These are phyloP conservation scores for Dictyostelium firmibasis DNA, from an alignment of 78 protist species.

Conservation along the genomic window DNA sequence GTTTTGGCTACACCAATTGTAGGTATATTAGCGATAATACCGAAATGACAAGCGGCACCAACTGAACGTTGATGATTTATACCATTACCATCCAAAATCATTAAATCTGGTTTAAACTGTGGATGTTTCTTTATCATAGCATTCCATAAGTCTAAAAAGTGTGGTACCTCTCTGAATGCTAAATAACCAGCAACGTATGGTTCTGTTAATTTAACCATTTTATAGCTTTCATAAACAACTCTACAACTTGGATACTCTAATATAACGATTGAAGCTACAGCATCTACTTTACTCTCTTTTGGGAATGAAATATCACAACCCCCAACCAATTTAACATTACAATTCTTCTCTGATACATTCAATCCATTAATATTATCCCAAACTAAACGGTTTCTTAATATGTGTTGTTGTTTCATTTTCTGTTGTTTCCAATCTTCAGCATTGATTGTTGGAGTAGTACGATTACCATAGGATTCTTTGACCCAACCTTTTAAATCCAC, in stretches of 20 bases:
- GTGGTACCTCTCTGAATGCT: constrained; percentile 91
- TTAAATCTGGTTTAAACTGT: constrained; percentile 77
- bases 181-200: constrained; percentile 90
- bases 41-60: constrained; percentile 87
- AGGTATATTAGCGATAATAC: constrained; percentile 79
- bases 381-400: background rate
- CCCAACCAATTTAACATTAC: constrained; percentile 37
- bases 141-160: constrained; percentile 49
- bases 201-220: constrained; percentile 67
- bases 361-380: background rate
- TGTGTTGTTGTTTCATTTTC: background rate
- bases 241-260: constrained; percentile 65
- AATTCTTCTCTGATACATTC: background rate
- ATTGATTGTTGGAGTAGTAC: background rate
- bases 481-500: constrained; percentile 32
- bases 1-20: constrained; percentile 90
- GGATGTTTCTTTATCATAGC: constrained; percentile 50
- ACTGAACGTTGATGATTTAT: constrained; percentile 83
- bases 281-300: constrained; percentile 78
- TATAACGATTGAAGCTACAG: constrained; percentile 82
- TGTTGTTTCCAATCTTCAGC: background rate
- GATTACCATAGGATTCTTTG: constrained; percentile 5
- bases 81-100: constrained; percentile 90
- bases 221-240: constrained; percentile 72
- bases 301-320: constrained; percentile 89